These are phyloP conservation scores for Botrytis tulipae DNA, from an alignment of 2,329 filamentous ascomycete species.

Conservation along the genomic window DNA sequence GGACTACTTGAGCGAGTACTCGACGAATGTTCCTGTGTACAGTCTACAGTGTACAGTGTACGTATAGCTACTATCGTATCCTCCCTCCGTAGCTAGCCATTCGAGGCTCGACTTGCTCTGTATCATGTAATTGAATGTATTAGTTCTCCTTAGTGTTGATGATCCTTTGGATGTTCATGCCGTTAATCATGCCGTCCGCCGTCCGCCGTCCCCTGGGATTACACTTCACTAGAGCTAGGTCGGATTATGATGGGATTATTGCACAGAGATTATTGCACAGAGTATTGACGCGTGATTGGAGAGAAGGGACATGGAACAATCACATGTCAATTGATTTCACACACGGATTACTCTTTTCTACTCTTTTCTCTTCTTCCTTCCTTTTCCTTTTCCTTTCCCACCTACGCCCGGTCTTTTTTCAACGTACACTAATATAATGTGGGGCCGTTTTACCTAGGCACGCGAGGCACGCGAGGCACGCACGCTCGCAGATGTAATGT, in stretches of 20 bases:
- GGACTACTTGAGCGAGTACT: not conserved
- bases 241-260: no score
- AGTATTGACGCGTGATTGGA: not conserved
- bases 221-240: not conserved
- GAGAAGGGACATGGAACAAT: constrained; percentile 2
- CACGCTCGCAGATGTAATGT: not conserved
- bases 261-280: not conserved
- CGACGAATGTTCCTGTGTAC: not conserved
- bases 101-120: not conserved
- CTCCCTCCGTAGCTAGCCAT: not conserved
- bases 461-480: not conserved
- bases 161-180: not conserved
- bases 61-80: not conserved
- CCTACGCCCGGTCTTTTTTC: not conserved
- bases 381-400: no score
- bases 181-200: no score
- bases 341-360: no score
- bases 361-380: not conserved
- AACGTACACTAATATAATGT: not conserved
- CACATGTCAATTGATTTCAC: constrained; percentile 3
- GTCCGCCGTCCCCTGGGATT: not conserved
- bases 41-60: not conserved
- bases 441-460: not conserved
- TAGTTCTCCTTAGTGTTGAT: not conserved
- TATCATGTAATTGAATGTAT: not conserved